Percentiles rank a stretch among this genome's conserved stretches.
Evolutionary conservation across 306 rosid genomes (phyloP).

Genomic region (Ammopiptanthus mongolicus): DNA sequence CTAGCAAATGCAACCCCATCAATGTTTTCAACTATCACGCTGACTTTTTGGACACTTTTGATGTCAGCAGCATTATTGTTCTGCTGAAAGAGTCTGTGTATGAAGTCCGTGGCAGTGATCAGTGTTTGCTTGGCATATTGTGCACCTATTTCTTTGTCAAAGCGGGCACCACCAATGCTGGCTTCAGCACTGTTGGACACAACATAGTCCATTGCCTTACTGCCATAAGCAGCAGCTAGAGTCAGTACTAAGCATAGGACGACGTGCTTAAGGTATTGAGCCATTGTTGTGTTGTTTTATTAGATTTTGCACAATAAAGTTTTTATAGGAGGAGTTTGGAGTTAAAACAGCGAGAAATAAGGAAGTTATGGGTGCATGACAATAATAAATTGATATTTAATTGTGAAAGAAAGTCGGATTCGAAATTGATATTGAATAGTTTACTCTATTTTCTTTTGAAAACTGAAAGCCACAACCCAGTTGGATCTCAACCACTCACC

Average conservation of each 20-base stretch:
- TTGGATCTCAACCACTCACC: not conserved
- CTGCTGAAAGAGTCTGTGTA: slow-evolving; percentile 16
- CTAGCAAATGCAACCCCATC: slow-evolving; percentile 24
- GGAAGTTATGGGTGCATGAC: not conserved
- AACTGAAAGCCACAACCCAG: not conserved
- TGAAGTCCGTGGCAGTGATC: slow-evolving; percentile 18
- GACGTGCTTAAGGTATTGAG: not conserved
- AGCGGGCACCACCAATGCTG: slow-evolving; percentile 18
- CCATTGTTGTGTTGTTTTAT: slow-evolving; percentile 1
- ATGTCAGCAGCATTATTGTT: not conserved
- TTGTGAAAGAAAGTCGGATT: not conserved
- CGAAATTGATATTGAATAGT: not conserved
- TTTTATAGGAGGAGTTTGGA: not conserved
- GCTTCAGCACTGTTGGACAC: slow-evolving; percentile 16
- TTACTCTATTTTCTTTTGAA: too few species aligned
- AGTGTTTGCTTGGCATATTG: slow-evolving; percentile 11
- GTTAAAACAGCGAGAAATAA: not conserved
- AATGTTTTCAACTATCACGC: slow-evolving; percentile 21
- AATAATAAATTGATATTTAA: not conserved
- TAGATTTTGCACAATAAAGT: not conserved
- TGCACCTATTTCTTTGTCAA: slow-evolving; percentile 18
- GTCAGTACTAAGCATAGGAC: slow-evolving; percentile 6
- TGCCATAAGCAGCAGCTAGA: not conserved
- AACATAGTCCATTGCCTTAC: not conserved
- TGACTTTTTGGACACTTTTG: slow-evolving; percentile 17